Conservation (phyloP, 768 basidiomycete species). For the Peribolospora baueri region DNA sequence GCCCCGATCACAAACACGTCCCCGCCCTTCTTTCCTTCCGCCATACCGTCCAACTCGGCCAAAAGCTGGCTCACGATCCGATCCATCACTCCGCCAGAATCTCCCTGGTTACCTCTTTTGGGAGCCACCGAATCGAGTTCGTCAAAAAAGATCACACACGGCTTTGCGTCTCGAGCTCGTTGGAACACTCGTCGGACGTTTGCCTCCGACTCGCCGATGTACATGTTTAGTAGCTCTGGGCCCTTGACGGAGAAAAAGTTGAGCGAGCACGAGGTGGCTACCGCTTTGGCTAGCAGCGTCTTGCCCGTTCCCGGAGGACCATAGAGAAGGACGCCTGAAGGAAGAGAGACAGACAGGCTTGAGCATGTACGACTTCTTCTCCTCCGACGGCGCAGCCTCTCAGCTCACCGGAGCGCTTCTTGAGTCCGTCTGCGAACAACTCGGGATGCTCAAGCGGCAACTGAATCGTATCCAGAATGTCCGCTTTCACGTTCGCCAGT, state of each 20-base stretch:
- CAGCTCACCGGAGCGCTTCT: constrained; percentile 68
- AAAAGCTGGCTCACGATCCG: constrained; percentile 82
- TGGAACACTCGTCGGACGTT: constrained; percentile 74
- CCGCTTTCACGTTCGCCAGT: constrained; percentile 56
- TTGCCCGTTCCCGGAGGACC: constrained; percentile 97
- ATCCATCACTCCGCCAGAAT: constrained; percentile 85
- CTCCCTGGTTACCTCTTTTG: constrained; percentile 50
- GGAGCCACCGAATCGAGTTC: constrained; percentile 92
- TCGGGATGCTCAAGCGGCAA: constrained; percentile 64
- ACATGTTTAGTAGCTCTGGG: constrained; percentile 81
- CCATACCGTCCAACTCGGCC: constrained; percentile 72
- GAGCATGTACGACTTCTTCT: constrained; percentile 10
- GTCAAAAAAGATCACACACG: constrained; percentile 79
- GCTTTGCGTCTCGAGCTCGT: constrained; percentile 36
- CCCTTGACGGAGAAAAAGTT: constrained; percentile 84
- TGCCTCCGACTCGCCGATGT: constrained; percentile 91
- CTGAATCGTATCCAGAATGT: constrained; percentile 88
- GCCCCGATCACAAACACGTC: constrained; percentile 82
- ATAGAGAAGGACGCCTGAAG: constrained; percentile 76
- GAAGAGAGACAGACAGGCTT: constrained; percentile 5
- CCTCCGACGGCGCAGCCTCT: not conserved
- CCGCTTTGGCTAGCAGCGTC: constrained; percentile 84
- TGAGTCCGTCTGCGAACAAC: constrained; percentile 59
- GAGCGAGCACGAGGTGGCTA: constrained; percentile 66
- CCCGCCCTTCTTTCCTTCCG: constrained; percentile 27